These are phyloP conservation scores for Styphnolobium japonicum DNA, from an alignment of 306 rosid genomes.

Conservation along the genomic window DNA sequence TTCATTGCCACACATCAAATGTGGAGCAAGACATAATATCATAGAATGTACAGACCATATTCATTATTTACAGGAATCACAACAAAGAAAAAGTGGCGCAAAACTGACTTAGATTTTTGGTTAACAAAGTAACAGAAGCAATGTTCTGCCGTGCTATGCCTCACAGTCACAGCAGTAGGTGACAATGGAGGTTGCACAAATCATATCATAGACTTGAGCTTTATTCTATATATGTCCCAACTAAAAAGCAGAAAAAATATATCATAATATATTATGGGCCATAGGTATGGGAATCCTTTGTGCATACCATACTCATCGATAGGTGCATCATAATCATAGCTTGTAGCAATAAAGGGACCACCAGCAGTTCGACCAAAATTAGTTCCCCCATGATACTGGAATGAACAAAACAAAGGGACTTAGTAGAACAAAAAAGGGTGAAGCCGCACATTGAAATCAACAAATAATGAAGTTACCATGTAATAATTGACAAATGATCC, in stretches of 20 bases:
- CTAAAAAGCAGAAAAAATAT: not conserved
- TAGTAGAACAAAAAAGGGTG: constrained; percentile 11
- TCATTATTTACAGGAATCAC: not conserved
- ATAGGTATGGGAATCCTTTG: not conserved
- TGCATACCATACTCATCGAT: constrained; percentile 88
- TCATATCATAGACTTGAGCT: not conserved
- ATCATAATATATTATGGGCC: not conserved
- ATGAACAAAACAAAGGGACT: constrained; percentile 24
- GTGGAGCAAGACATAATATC: not conserved
- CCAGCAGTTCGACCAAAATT: constrained; percentile 99
- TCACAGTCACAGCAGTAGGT: not conserved
- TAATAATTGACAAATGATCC: constrained; percentile 90
- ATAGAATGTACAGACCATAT: not conserved
- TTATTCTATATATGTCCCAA: not conserved
- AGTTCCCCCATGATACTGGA: constrained; percentile 95
- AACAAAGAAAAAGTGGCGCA: not conserved
- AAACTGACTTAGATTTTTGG: not conserved
- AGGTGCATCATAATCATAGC: constrained; percentile 98
- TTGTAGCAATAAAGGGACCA: constrained; percentile 94
- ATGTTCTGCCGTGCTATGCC: not conserved
- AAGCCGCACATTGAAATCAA: constrained; percentile 4
- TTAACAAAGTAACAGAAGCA: not conserved
- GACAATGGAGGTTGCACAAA: not conserved
- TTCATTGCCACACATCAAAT: not conserved
- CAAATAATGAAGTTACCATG: constrained; percentile 60